phyloP scores from a whole-genome alignment of 169 alveolate species.

The Eimeria necatrix region DNA sequence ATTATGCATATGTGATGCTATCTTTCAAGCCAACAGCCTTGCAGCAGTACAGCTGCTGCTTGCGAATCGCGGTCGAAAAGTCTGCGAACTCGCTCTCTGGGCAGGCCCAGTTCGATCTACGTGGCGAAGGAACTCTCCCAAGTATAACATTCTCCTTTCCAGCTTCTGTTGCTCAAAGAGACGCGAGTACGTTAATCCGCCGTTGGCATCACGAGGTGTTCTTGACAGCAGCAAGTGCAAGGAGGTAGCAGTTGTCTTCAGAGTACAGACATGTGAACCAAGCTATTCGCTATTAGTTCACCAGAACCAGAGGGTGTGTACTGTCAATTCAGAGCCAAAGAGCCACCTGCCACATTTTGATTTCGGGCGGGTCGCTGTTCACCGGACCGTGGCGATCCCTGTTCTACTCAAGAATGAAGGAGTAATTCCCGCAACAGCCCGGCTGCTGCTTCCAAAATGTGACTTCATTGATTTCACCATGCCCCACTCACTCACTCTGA shows the following conservation, averaged over 20 bases:
- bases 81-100: slow-evolving; percentile 82
- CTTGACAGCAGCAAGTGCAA: not conserved
- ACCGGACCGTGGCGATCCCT: slow-evolving; percentile 86
- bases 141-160: slow-evolving; percentile 87
- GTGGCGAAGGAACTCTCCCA: slow-evolving; percentile 97
- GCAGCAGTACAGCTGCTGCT: slow-evolving; percentile 93
- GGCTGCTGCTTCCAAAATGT: slow-evolving; percentile 71
- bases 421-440: slow-evolving; percentile 88
- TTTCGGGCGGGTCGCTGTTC: slow-evolving; percentile 94
- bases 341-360: slow-evolving; percentile 86
- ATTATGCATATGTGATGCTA: slow-evolving; percentile 90
- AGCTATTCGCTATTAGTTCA: no score
- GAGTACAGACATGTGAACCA: no score
- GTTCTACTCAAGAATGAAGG: slow-evolving; percentile 90
- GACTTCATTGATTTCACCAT: slow-evolving; percentile 74
- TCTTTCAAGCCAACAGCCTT: slow-evolving; percentile 94
- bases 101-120: slow-evolving; percentile 91
- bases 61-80: slow-evolving; percentile 94
- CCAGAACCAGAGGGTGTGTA: no score
- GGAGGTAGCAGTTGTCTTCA: not conserved
- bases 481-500: slow-evolving; percentile 79
- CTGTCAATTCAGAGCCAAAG: slow-evolving; percentile 33
- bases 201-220: slow-evolving; percentile 44
- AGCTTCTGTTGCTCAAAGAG: slow-evolving; percentile 22
- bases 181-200: slow-evolving; percentile 83